Conservation (phyloP, 225 moss, liverwort and hornwort species). For the Polytrichum formosum region DNA sequence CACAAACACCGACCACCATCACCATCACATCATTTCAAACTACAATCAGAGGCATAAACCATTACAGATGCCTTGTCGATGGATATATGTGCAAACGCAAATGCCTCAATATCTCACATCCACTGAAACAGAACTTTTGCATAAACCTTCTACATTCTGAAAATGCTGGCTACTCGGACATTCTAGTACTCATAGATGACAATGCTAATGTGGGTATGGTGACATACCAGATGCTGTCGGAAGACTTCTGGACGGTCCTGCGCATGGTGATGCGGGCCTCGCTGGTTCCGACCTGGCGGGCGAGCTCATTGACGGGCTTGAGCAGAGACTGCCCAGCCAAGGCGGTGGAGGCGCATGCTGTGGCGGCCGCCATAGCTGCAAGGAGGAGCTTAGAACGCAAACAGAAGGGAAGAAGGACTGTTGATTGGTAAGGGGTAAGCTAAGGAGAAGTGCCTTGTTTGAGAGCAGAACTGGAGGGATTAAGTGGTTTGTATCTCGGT, state of each 20-base stretch:
- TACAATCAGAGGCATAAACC: not conserved
- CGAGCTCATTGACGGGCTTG: constrained; percentile 38
- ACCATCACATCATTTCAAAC: not conserved
- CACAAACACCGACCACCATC: too few relatives aligned
- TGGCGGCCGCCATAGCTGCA: constrained; percentile 46
- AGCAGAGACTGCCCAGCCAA: constrained; percentile 51
- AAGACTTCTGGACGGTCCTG: constrained; percentile 12
- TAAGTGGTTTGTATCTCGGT: not conserved
- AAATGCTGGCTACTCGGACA: too few relatives aligned
- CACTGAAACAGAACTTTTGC: too few relatives aligned
- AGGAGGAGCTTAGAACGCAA: not conserved
- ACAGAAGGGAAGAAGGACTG: not conserved
- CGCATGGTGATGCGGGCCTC: constrained; percentile 51
- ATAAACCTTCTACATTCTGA: too few relatives aligned
- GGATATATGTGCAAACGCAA: not conserved
- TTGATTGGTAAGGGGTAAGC: too few relatives aligned
- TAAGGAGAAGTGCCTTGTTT: not conserved
- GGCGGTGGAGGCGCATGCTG: constrained; percentile 54
- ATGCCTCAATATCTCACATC: not conserved
- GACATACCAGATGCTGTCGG: constrained; percentile 27
- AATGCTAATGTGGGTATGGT: too few relatives aligned
- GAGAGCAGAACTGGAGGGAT: not conserved
- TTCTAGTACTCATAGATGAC: too few relatives aligned
- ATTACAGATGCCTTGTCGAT: too few relatives aligned
- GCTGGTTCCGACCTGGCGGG: constrained; percentile 42